These are phyloP conservation scores for Panicum virgatum DNA, from an alignment of 202 grass and related monocot genomes.

Conservation along the genomic window DNA sequence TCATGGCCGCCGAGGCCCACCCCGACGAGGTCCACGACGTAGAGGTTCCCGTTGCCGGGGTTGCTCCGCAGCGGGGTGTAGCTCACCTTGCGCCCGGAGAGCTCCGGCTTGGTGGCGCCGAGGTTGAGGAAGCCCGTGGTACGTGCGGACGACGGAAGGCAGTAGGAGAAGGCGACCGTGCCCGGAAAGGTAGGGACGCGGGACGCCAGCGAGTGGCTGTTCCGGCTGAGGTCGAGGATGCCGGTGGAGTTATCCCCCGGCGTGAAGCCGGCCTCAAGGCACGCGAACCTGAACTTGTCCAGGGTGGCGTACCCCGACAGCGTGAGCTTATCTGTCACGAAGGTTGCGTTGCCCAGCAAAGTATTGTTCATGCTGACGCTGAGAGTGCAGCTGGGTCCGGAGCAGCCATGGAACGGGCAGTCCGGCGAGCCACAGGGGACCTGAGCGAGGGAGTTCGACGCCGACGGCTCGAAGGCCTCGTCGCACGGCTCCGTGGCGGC, in stretches of 20 bases:
- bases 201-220: conserved; percentile 31
- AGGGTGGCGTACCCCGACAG: neutral
- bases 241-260: neutral
- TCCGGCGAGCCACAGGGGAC: conserved; percentile 1
- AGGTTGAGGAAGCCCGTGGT: neutral
- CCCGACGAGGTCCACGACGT: conserved; percentile 12
- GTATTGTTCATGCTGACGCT: neutral
- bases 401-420: neutral
- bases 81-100: neutral
- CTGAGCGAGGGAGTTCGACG: neutral
- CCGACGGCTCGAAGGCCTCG: neutral
- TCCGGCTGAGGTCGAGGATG: conserved; percentile 29
- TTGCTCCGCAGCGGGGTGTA: neutral
- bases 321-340: conserved; percentile 11
- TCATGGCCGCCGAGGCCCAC: neutral
- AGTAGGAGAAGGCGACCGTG: conserved; percentile 31
- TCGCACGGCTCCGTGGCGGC: neutral
- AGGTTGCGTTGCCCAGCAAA: neutral
- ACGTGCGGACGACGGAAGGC: neutral
- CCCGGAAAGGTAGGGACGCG: neutral
- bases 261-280: neutral
- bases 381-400: neutral
- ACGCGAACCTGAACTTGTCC: neutral
- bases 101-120: neutral
- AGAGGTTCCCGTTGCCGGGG: neutral